Evolutionary conservation across 805 yeast genomes (phyloP), one percentile per base, ranked within the genome.

Genomic region (Schwanniomyces vanrijiae): DNA sequence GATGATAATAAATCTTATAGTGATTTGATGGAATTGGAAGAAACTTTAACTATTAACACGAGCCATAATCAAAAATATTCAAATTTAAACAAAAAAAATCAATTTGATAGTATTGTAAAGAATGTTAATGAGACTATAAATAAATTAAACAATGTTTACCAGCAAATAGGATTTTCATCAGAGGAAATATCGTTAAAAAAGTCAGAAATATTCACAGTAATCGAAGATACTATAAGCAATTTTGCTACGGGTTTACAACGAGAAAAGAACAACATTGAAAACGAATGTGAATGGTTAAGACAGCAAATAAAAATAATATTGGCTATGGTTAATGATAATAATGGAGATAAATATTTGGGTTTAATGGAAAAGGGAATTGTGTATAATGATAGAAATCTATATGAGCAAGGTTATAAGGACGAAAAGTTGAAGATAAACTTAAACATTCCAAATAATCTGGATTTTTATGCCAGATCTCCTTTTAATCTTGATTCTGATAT

Each of bases 161-260:
- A 68, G 41, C 75, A 72, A 47, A 82, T 82, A 35, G 88, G 88
- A 1, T 81, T 77, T 55, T 71, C 83, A 1, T 59, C 69, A n/a
- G 55, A 60, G 7, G 84, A 81, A 47, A 75, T 80, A 2, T 57
- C 74, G 11, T 62, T 62, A 31, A 82, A 80, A 52, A 82, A 80
- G 52, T 62, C 73, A 28, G 69, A 71, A 38, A 74, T 82, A 11
- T 81, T 82, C 52, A 71, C 64, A 13, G 71, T 71, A 4, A 67
- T 82, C 5, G 76, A 82, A 29, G 69, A 70, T 22, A 76, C 82
- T 1, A 78, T 82, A 25, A 62, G 70, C 18, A 67, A 70, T 48
- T 79, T 65, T 49, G 55, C 69, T 2, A 41, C 45, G 20, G 59
- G 49, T 29, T 47, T 69, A n/a, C 64, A 62, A 37, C 55, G 75